phyloP scores from a whole-genome alignment of 2,329 filamentous ascomycete genomes.

The Fusarium luffae region DNA sequence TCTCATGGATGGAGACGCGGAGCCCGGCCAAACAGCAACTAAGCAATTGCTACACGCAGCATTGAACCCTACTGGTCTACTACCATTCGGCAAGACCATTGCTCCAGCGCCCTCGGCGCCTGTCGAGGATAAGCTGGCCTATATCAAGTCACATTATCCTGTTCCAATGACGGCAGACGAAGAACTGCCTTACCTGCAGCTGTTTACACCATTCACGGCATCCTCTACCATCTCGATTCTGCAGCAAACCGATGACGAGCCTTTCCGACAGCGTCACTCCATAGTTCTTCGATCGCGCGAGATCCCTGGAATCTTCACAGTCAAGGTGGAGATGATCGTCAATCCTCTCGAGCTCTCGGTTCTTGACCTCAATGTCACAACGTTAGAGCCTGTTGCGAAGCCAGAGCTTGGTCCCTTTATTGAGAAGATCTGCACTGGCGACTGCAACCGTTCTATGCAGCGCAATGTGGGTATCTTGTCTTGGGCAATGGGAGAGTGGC shows the following conservation, averaged over 20 bases:
- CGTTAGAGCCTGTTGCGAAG: conserved; percentile 68
- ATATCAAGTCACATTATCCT: conserved; percentile 71
- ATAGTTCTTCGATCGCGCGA: conserved; percentile 62
- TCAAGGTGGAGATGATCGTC: conserved; percentile 68
- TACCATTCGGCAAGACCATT: conserved; percentile 60
- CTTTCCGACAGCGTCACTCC: conserved; percentile 63
- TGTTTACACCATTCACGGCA: conserved; percentile 76
- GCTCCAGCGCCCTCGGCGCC: conserved; percentile 41
- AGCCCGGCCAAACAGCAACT: conserved; percentile 45
- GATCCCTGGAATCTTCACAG: conserved; percentile 64
- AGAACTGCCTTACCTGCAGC: conserved; percentile 74
- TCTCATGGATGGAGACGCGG: conserved; percentile 52
- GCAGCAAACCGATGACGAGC: conserved; percentile 49
- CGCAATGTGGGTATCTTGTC: conserved; percentile 69
- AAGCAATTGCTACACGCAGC: conserved; percentile 61
- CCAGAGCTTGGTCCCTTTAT: conserved; percentile 68
- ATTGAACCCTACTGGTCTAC: conserved; percentile 62
- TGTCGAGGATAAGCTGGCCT: conserved; percentile 51
- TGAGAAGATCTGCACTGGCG: conserved; percentile 53
- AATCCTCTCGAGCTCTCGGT: conserved; percentile 65
- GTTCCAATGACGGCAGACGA: conserved; percentile 70
- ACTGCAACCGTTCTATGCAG: conserved; percentile 58
- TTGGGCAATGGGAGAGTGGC: conserved; percentile 77
- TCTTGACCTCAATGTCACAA: conserved; percentile 62
- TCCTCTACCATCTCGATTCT: conserved; percentile 63